Evolutionary conservation across 768 basidiomycete species (phyloP), one percentile per base, ranked within the genome.

Genomic region (Megacollybia marginata): DNA sequence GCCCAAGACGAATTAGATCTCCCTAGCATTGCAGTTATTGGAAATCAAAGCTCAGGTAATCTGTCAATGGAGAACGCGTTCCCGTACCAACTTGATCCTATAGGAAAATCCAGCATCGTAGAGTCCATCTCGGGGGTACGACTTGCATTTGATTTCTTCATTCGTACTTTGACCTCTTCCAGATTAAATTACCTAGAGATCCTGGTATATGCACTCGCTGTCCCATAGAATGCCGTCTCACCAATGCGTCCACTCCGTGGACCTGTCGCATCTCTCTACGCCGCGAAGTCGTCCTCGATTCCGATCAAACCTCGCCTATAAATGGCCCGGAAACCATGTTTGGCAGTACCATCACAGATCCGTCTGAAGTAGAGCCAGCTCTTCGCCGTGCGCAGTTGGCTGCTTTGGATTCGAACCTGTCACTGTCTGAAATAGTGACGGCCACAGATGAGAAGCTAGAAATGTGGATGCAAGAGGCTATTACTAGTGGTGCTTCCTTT

Each of bases 121-220:
- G 76, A 78, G 54, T 72, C 77, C 1, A 75, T 79, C 18, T 71
- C 71, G 10, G 72, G 72, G 15, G 73, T 75, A 50, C 47, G 62
- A 43, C 49, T 55, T 51, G 54, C n/a, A 9, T 23, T 50, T 36
- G 6, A 31, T 18, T 32, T 23, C 12, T 19, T 33, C 19, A 45
- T 33, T 12, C 2, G 19, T n/a, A 36, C 34, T 33, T 6, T 44
- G 43, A 9, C 33, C 34, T n/a, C 18, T 54, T 15, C 5, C 48
- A 72, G 70, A 75, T 78, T 51, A 72, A 61, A 20, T 71, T 79
- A 9, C 77, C 75, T 4, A 65, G 75, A 35, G 73, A 72, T 53
- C 61, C 70, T 2, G 75, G 75, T 1, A 78, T 74, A 6, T 76
- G 75, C 53, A 78, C 65, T 8, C 57, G 68, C 33, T 69, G 68